Conservation (phyloP, 2,329 filamentous ascomycete genomes). For the Albifimbria verrucaria region DNA sequence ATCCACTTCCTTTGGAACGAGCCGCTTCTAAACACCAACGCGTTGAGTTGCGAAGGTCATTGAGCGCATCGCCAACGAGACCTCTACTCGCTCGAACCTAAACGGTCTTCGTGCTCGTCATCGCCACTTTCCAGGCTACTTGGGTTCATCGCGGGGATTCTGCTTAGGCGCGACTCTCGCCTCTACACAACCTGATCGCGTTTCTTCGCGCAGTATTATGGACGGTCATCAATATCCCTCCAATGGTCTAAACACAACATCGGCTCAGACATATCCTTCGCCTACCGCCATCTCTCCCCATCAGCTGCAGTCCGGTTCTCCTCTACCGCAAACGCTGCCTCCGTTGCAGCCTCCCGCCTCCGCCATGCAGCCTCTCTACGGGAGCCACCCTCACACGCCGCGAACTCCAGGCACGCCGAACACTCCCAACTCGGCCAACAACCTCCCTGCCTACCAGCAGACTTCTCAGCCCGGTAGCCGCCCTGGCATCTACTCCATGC, state of each 20-base stretch:
- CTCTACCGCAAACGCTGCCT: constrained; percentile 52
- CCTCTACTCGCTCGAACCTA: background rate
- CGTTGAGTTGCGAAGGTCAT: background rate
- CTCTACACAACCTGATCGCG: background rate
- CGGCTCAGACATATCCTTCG: constrained; percentile 48
- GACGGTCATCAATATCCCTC: constrained; percentile 52
- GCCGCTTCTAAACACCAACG: constrained; percentile 21
- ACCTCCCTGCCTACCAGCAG: constrained; percentile 52
- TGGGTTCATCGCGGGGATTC: background rate
- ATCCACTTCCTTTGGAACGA: constrained; percentile 33
- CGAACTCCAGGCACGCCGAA: constrained; percentile 62
- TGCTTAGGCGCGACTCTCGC: constrained; percentile 27
- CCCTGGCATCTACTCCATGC: constrained; percentile 52
- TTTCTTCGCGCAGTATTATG: constrained; percentile 42
- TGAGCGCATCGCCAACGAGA: background rate
- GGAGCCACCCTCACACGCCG: constrained; percentile 59
- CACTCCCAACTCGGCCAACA: constrained; percentile 53
- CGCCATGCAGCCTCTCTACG: constrained; percentile 46
- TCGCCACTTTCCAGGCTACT: background rate
- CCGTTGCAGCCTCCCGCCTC: constrained; percentile 48
- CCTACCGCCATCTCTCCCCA: constrained; percentile 50
- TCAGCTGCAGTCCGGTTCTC: constrained; percentile 45
- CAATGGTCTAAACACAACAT: constrained; percentile 54
- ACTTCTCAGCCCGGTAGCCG: constrained; percentile 45
- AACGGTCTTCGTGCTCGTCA: background rate